phyloP scores from a whole-genome alignment of 768 basidiomycete genomes.

The Kockovaella imperatae region DNA sequence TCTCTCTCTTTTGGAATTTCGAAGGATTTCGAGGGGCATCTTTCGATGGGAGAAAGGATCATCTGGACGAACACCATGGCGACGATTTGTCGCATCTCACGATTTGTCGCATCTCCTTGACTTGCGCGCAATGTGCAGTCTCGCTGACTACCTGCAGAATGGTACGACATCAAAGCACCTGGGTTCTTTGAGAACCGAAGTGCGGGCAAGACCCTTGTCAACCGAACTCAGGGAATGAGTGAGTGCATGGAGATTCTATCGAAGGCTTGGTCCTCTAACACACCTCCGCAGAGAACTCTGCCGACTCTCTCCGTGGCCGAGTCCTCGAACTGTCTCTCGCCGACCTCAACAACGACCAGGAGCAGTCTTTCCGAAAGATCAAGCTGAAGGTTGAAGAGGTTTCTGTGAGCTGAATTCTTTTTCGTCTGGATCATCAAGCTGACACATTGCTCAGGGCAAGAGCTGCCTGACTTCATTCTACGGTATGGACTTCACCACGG shows the following conservation, averaged over 20 bases:
- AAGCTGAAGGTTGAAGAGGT: constrained; percentile 82
- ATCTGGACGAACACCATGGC: no score
- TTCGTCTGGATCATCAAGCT: not conserved
- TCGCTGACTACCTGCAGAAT: constrained; percentile 53
- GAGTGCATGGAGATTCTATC: constrained; percentile 49
- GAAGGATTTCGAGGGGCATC: no score
- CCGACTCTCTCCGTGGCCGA: constrained; percentile 95
- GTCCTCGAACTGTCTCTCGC: constrained; percentile 92
- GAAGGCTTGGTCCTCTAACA: not conserved
- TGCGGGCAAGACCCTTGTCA: constrained; percentile 96
- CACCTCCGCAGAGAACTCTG: constrained; percentile 73
- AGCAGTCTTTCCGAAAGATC: constrained; percentile 98
- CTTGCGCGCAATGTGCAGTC: not conserved
- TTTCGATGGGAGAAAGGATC: no score
- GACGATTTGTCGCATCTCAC: no score
- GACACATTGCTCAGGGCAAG: constrained; percentile 71
- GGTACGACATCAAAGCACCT: constrained; percentile 99
- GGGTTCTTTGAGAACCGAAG: constrained; percentile 94
- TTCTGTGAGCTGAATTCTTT: constrained; percentile 22
- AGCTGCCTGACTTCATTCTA: constrained; percentile 99
- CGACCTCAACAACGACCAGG: constrained; percentile 99
- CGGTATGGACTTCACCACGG: constrained; percentile 99
- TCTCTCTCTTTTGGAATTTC: not conserved
- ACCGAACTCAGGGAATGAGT: constrained; percentile 97
- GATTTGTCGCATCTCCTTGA: not conserved